A percentile compares a stretch with the other conserved stretches of the same genome.
phyloP scores from a whole-genome alignment of 1,139 yeast species.

The Suhomyces guaymorum region DNA sequence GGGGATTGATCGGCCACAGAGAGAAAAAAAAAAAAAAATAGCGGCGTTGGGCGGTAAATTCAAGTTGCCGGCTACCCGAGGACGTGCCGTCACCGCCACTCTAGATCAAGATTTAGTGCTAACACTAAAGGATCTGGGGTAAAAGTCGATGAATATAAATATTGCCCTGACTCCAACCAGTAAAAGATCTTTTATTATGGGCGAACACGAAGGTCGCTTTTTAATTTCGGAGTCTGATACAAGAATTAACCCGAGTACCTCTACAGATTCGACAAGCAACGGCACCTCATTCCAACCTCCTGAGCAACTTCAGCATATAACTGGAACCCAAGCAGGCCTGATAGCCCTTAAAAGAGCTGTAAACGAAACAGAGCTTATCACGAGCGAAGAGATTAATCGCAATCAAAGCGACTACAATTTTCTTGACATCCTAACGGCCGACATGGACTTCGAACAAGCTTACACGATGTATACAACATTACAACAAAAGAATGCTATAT shows the following conservation, averaged over 20 bases:
- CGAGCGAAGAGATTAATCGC: too few relatives aligned
- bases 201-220: constrained; percentile 6
- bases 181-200: constrained; percentile 5
- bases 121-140: constrained; percentile 12
- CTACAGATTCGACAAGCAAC: background rate
- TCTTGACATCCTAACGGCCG: constrained; percentile 24
- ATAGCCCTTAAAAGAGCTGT: too few relatives aligned
- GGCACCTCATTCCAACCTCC: too few relatives aligned
- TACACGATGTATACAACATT: constrained; percentile 42
- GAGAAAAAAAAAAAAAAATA: constrained; percentile 3
- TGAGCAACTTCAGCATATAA: too few relatives aligned
- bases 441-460: constrained; percentile 53
- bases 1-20: too few relatives aligned
- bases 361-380: too few relatives aligned
- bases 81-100: constrained; percentile 8
- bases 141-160: constrained; percentile 9
- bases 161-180: constrained; percentile 6
- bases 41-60: constrained; percentile 9
- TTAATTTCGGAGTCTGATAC: constrained; percentile 1
- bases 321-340: too few relatives aligned
- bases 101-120: constrained; percentile 7
- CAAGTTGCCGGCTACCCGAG: constrained; percentile 10
- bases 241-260: background rate
- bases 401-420: constrained; percentile 10
- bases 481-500: constrained; percentile 42